Evolutionary conservation across 225 moss, liverwort and hornwort genomes (phyloP).

Genomic region (Pseudisothecium myosuroides): DNA sequence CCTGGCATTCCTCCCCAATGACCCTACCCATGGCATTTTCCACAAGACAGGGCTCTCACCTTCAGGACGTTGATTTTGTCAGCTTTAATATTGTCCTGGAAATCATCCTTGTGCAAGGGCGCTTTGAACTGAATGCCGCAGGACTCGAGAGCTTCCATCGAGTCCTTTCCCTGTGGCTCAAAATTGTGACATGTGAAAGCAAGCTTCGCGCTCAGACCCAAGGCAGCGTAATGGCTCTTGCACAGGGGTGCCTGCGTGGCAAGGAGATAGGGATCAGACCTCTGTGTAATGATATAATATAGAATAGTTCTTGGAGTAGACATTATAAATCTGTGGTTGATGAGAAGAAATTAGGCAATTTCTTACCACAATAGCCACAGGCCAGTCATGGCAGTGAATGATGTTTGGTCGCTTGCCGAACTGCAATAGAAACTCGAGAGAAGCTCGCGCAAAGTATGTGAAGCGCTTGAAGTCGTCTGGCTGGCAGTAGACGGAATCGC

Average conservation of each 20-base stretch:
- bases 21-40: background rate
- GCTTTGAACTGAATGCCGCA: slow-evolving; percentile 59
- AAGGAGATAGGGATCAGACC: background rate
- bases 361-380: slow-evolving; percentile 61
- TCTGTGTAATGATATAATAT: background rate
- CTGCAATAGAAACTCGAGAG: slow-evolving; percentile 71
- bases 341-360: background rate
- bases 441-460: slow-evolving; percentile 76
- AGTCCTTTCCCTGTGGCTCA: slow-evolving; percentile 71
- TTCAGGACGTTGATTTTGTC: slow-evolving; percentile 60
- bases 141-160: slow-evolving; percentile 36
- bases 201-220: slow-evolving; percentile 57
- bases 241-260: slow-evolving; percentile 64
- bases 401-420: slow-evolving; percentile 76
- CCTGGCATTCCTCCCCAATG: background rate
- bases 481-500: slow-evolving; percentile 69
- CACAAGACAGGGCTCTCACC: slow-evolving; percentile 21
- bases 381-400: slow-evolving; percentile 92
- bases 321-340: background rate
- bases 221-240: slow-evolving; percentile 52
- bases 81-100: slow-evolving; percentile 63
- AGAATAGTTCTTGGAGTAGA: background rate
- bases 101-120: slow-evolving; percentile 45
- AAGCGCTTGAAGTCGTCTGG: slow-evolving; percentile 75
- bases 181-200: slow-evolving; percentile 95